Evolutionary conservation across 768 basidiomycete genomes (phyloP).

Genomic region (Podaxis rugospora): DNA sequence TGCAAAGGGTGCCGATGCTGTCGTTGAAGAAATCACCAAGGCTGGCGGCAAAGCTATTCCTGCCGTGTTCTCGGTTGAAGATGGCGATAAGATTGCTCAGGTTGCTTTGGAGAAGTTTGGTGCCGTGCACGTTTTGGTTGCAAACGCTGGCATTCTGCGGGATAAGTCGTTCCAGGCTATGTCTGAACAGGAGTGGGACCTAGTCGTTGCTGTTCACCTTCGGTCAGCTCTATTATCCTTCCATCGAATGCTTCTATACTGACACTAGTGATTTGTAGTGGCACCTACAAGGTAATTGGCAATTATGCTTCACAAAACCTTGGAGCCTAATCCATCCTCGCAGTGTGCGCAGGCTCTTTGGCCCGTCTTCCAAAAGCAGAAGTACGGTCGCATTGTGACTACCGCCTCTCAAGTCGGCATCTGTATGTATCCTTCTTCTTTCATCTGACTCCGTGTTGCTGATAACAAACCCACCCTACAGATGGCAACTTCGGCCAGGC

Average conservation of each 20-base stretch:
- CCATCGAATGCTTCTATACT: not conserved
- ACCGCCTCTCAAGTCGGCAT: slow-evolving; percentile 93
- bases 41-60: slow-evolving; percentile 87
- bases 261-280: slow-evolving; percentile 33
- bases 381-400: slow-evolving; percentile 92
- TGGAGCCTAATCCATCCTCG: not conserved
- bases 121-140: slow-evolving; percentile 79
- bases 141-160: slow-evolving; percentile 91
- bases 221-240: slow-evolving; percentile 31
- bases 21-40: slow-evolving; percentile 83
- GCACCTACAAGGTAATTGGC: slow-evolving; percentile 76
- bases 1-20: slow-evolving; percentile 75
- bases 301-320: not conserved
- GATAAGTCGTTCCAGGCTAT: slow-evolving; percentile 91
- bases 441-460: not conserved
- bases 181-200: slow-evolving; percentile 92
- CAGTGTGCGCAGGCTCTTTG: slow-evolving; percentile 92
- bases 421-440: slow-evolving; percentile 49
- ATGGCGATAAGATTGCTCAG: slow-evolving; percentile 88
- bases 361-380: slow-evolving; percentile 96
- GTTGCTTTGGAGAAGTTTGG: slow-evolving; percentile 85
- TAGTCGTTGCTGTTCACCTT: slow-evolving; percentile 84
- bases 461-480: slow-evolving; percentile 21
- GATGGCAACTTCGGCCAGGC: slow-evolving; percentile 96
- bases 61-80: slow-evolving; percentile 84